phyloP scores from a whole-genome alignment of 2,329 filamentous ascomycete species.

The Gaeumannomyces tritici region DNA sequence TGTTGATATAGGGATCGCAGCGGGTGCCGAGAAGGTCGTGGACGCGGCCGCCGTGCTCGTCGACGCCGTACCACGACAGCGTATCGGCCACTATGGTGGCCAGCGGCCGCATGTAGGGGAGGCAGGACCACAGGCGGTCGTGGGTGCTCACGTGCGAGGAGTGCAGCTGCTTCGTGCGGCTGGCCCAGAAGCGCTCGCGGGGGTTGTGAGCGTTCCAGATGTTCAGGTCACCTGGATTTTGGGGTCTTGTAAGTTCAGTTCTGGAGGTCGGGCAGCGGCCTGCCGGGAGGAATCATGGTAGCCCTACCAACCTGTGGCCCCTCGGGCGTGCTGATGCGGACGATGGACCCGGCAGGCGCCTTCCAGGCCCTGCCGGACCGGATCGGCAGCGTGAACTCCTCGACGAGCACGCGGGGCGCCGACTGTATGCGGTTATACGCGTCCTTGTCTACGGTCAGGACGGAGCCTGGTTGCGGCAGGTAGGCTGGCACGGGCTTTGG shows the following conservation, averaged over 20 bases:
- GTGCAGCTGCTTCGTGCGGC: conserved; percentile 69
- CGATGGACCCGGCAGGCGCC: conserved; percentile 57
- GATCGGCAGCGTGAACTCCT: conserved; percentile 57
- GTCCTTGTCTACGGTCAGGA: conserved; percentile 26
- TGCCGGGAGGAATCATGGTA: too few relatives aligned
- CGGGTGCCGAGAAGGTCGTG: conserved; percentile 77
- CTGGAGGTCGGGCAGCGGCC: conserved; percentile 40
- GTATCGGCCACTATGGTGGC: conserved; percentile 62
- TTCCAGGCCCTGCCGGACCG: conserved; percentile 66
- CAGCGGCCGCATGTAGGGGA: conserved; percentile 69
- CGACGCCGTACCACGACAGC: conserved; percentile 49
- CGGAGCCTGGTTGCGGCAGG: conserved; percentile 1
- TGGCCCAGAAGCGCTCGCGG: conserved; percentile 74
- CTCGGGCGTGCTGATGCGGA: conserved; percentile 64
- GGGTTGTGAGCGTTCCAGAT: conserved; percentile 72
- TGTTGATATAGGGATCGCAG: conserved; percentile 78
- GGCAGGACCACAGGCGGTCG: conserved; percentile 67
- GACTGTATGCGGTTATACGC: conserved; percentile 53
- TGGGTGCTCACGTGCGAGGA: conserved; percentile 61
- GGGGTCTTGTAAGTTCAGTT: conserved; percentile 36
- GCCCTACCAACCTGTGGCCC: conserved; percentile 60
- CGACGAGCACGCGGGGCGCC: conserved; percentile 28
- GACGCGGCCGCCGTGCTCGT: conserved; percentile 55
- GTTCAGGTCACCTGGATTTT: conserved; percentile 65
- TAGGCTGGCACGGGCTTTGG: conserved; percentile 2